These are phyloP conservation scores for Cornus controversa DNA, from an alignment of 148 eudicot species.

Conservation along the genomic window DNA sequence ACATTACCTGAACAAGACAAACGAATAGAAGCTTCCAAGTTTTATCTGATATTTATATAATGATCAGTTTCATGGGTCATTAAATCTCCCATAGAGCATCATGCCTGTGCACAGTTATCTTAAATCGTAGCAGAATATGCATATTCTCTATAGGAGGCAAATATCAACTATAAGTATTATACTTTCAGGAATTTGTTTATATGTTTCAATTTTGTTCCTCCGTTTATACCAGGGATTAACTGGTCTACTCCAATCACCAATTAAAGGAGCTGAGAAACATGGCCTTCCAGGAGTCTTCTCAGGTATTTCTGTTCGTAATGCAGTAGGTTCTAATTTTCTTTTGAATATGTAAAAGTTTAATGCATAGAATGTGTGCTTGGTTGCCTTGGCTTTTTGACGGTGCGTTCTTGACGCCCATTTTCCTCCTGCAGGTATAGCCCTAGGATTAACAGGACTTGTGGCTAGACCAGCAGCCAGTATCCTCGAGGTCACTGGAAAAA, in stretches of 20 bases:
- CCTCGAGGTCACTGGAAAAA: conserved; percentile 87
- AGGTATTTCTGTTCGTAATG: conserved; percentile 39
- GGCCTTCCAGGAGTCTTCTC: conserved; percentile 90
- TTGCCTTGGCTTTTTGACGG: background rate
- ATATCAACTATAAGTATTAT: background rate
- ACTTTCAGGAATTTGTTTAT: background rate
- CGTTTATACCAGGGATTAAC: conserved; percentile 70
- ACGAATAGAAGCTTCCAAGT: no score
- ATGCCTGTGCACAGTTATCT: background rate
- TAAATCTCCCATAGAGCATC: background rate
- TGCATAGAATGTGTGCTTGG: no score
- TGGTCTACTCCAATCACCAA: conserved; percentile 93
- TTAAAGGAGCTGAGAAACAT: conserved; percentile 94
- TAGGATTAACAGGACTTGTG: conserved; percentile 93
- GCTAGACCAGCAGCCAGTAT: conserved; percentile 98
- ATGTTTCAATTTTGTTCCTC: conserved; percentile 2
- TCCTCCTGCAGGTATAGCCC: conserved; percentile 62
- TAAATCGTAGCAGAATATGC: background rate
- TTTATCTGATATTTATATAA: no score
- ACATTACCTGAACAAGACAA: no score
- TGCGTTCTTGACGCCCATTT: background rate
- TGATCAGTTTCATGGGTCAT: no score
- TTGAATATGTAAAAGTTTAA: no score
- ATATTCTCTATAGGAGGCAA: background rate
- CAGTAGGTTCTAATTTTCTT: background rate